Percentiles rank a stretch among this genome's conserved stretches.
phyloP scores from a whole-genome alignment of 2,329 filamentous ascomycete genomes.

The Claviceps monticola region DNA sequence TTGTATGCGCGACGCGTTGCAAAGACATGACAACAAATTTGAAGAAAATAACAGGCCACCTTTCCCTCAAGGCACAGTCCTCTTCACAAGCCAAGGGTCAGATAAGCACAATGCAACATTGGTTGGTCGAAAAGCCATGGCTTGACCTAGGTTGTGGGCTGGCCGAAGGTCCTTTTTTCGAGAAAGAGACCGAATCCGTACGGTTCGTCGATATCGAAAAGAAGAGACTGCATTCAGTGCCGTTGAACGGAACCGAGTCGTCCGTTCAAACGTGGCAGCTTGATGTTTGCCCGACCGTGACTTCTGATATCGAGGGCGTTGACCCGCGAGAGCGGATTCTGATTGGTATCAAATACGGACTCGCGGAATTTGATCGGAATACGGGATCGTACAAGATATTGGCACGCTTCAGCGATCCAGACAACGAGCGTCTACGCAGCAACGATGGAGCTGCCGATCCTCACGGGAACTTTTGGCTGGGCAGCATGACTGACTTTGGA shows the following conservation, averaged over 20 bases:
- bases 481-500: conserved; percentile 67
- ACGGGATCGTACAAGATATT: conserved; percentile 41
- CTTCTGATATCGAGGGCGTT: conserved; percentile 61
- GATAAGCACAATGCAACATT: conserved; percentile 17
- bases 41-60: not conserved
- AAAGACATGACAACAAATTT: not conserved
- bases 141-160: conserved; percentile 50
- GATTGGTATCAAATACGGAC: conserved; percentile 68
- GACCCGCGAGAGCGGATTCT: conserved; percentile 52
- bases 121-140: conserved; percentile 39
- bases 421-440: conserved; percentile 44
- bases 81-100: not conserved
- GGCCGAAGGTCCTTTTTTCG: conserved; percentile 64
- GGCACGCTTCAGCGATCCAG: conserved; percentile 28
- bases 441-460: conserved; percentile 79
- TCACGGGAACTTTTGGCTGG: conserved; percentile 71
- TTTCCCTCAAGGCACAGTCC: not conserved
- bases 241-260: conserved; percentile 46
- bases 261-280: conserved; percentile 49
- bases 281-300: conserved; percentile 47
- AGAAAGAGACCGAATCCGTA: conserved; percentile 47
- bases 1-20: not conserved
- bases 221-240: conserved; percentile 57
- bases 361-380: conserved; percentile 60
- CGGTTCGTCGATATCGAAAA: conserved; percentile 77